Base-by-base conservation (phyloP, 495 filamentous ascomycete genomes). In the Aspergillus saccharolyticus region DNA sequence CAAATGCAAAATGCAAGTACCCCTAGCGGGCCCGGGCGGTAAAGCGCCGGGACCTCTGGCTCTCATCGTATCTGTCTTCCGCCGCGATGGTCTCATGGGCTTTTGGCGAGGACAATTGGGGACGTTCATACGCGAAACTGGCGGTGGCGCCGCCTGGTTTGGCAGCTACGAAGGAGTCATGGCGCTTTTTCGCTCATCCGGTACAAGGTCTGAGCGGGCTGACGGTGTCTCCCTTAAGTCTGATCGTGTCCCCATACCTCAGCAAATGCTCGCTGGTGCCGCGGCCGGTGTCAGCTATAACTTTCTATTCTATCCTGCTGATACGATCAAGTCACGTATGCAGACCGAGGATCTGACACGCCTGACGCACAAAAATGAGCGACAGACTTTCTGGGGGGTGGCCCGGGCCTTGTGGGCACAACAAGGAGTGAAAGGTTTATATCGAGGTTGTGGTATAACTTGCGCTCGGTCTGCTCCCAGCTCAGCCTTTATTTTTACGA, bases 1-100 rank as follows among this genome's bases (percentile, higher is more conserved):
- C 66, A 99, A 99, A 73, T 99, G 95, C 80, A 93, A 93, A 73
- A 95, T 99, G 80, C 95, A 99, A 70, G 91, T 96, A 8, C 83
- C 83, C 4, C 46, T 75, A 4, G 68, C 74, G 15, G 54, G 69
- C 8, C 74, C 81, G 7, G 76, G 64, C 2, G 53, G 66, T 12
- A 69, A 65, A 39, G 63, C 68, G 9, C 70, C 78, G 2, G 77
- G 82, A 4, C 82, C 84, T 0, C 68, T 89, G 21, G 74, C 68
- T 4, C 74, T 96, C 43, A 89, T 97, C 30, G 76, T 74, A 7
- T 83, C 90, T 17, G 82, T 97, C 12, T 94, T 89, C 56, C 85
- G 84, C 1, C 83, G 89, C 56, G 82, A 96, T 59, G 94, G 94
- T 1, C 24, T 96, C 2, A 63, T 79, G 10, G 95, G 95, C 3